These are phyloP conservation scores for Rhododendron kiyosumense DNA, from an alignment of 148 eudicot genomes.

Conservation along the genomic window DNA sequence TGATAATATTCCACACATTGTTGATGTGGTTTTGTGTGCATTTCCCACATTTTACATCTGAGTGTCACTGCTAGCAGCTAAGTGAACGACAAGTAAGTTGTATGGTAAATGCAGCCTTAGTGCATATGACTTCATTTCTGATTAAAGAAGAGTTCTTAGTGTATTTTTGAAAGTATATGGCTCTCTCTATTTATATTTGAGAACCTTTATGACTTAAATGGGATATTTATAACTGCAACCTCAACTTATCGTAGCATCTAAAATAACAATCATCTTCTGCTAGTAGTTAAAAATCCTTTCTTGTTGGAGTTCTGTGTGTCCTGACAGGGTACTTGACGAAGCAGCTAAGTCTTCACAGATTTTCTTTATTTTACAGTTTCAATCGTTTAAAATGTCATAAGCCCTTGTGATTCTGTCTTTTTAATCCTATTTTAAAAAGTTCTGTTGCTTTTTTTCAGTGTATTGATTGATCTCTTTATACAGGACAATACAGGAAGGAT, in stretches of 20 bases:
- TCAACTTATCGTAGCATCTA: not conserved
- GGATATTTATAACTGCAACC: not conserved
- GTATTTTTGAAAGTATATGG: not conserved
- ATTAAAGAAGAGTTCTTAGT: not conserved
- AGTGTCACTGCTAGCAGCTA: not conserved
- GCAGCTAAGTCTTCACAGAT: not conserved
- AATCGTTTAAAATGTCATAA: not conserved
- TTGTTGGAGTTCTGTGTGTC: not conserved
- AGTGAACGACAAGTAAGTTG: not conserved
- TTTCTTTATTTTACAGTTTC: not conserved
- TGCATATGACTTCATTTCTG: not conserved
- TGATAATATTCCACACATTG: not conserved
- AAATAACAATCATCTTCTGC: not conserved
- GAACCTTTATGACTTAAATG: not conserved
- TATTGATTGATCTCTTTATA: not conserved
- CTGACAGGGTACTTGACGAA: not conserved
- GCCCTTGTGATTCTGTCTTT: not conserved
- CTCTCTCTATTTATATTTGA: not conserved
- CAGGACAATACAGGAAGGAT: conserved; percentile 17
- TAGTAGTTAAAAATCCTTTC: not conserved
- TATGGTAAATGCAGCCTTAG: not conserved
- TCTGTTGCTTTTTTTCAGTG: not conserved
- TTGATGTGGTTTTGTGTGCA: not conserved
- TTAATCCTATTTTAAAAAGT: not conserved
- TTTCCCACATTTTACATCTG: not conserved